These are phyloP conservation scores for Tricholoma terreum DNA, from an alignment of 768 basidiomycete species.

Conservation along the genomic window DNA sequence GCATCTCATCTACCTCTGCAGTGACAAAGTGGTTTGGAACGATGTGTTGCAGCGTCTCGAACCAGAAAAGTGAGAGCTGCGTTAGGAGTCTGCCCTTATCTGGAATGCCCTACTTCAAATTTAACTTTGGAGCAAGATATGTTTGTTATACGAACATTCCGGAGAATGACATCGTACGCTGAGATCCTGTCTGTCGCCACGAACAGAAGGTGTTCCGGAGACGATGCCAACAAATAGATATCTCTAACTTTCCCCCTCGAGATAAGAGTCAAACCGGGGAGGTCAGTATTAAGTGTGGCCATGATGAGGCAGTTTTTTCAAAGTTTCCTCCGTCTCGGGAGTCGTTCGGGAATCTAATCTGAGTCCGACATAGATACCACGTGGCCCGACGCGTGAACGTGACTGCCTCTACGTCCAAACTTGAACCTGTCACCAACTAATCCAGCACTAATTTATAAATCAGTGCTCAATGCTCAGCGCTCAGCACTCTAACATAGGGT, in stretches of 20 bases:
- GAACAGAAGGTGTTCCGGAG: conserved; percentile 71
- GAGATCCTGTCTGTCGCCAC: conserved; percentile 95
- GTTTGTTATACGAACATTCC: conserved; percentile 57
- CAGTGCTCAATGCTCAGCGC: no score
- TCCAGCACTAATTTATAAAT: no score
- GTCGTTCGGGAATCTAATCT: no score
- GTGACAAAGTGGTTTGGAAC: conserved; percentile 91
- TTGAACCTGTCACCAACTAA: no score
- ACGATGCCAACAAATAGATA: conserved; percentile 76
- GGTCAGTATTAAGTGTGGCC: conserved; percentile 48
- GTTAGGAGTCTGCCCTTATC: conserved; percentile 91
- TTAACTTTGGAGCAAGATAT: conserved; percentile 5
- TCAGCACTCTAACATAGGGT: no score
- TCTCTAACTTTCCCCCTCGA: conserved; percentile 96
- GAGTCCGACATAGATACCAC: no score
- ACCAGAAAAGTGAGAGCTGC: conserved; percentile 93
- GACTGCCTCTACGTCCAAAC: no score
- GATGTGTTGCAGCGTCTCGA: conserved; percentile 71
- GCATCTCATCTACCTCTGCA: conserved; percentile 76
- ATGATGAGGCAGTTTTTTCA: conserved; percentile 6
- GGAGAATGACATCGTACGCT: conserved; percentile 93
- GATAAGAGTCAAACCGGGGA: conserved; percentile 63
- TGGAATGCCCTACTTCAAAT: conserved; percentile 76
- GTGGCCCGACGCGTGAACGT: no score
- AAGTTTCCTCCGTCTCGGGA: no score